These are phyloP conservation scores for Colletotrichum sp. DNA, from an alignment of 2,329 filamentous ascomycete species.

Conservation along the genomic window DNA sequence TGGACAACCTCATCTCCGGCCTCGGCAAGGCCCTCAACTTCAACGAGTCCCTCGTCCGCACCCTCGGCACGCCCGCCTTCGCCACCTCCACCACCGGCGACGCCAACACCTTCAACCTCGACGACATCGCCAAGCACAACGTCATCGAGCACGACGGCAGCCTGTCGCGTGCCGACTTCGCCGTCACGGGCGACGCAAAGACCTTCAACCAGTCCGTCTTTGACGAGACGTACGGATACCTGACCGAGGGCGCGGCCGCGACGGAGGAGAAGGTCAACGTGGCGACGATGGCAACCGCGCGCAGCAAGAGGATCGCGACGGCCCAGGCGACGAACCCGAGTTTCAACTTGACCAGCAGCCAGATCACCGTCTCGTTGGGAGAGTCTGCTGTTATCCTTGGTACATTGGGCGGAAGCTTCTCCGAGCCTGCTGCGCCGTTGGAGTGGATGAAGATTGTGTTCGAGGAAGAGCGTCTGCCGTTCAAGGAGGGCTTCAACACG, in stretches of 20 bases:
- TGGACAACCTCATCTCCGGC: conserved; percentile 21
- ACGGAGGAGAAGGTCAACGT: conserved; percentile 25
- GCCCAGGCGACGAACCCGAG: conserved; percentile 21
- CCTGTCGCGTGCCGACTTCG: conserved; percentile 31
- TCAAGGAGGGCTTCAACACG: conserved; percentile 8
- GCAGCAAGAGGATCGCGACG: conserved; percentile 27
- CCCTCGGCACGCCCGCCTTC: conserved; percentile 40
- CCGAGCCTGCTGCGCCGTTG: conserved; percentile 6
- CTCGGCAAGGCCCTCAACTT: conserved; percentile 24
- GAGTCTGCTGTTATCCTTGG: conserved; percentile 24
- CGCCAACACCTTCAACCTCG: conserved; percentile 23
- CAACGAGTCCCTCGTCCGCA: conserved; percentile 16
- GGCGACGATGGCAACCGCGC: conserved; percentile 30
- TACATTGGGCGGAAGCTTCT: conserved; percentile 21
- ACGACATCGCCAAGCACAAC: conserved; percentile 22
- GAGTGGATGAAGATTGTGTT: conserved; percentile 12
- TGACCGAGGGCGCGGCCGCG: conserved; percentile 20
- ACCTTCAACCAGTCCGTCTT: conserved; percentile 32
- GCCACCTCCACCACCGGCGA: conserved; percentile 23
- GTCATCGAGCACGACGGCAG: conserved; percentile 38
- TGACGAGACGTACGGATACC: conserved; percentile 20
- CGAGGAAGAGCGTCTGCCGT: conserved; percentile 16
- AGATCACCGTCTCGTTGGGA: conserved; percentile 20
- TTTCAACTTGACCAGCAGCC: conserved; percentile 23
- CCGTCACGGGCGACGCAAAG: conserved; percentile 32